phyloP scores from a whole-genome alignment of 148 eudicot genomes.

The Polygonum maritimum region DNA sequence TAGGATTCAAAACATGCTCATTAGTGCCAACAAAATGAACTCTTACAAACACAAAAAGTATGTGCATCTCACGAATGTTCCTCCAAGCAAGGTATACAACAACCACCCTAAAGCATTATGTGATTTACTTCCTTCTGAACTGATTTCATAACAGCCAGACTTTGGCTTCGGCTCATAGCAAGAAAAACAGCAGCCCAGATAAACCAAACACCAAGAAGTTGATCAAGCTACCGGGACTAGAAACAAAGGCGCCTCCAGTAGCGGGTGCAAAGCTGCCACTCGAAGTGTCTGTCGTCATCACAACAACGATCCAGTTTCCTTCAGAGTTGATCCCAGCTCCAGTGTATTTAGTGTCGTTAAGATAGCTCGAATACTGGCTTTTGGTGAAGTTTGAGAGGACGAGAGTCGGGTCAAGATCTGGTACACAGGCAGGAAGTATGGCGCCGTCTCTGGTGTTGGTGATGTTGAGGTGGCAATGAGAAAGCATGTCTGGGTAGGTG shows the following conservation, averaged over 20 bases:
- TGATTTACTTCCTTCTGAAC: background rate
- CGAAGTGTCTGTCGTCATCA: constrained; percentile 46
- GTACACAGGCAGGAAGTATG: constrained; percentile 73
- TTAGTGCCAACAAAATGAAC: background rate
- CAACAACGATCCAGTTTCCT: constrained; percentile 65
- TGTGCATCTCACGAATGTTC: background rate
- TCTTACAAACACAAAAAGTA: background rate
- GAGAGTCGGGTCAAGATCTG: constrained; percentile 41
- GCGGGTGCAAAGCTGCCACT: constrained; percentile 33
- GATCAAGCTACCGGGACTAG: constrained; percentile 14
- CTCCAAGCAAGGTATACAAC: background rate
- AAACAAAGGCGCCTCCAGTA: constrained; percentile 17
- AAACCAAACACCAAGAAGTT: constrained; percentile 16
- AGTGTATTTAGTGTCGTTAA: constrained; percentile 44
- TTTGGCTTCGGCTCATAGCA: constrained; percentile 8
- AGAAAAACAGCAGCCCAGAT: constrained; percentile 14
- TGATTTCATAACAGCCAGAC: background rate
- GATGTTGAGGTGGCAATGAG: constrained; percentile 52
- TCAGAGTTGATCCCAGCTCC: constrained; percentile 60
- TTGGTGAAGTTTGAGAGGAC: constrained; percentile 60
- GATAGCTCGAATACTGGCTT: constrained; percentile 48
- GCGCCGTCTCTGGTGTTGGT: constrained; percentile 45
- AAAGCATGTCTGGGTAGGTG: constrained; percentile 36
- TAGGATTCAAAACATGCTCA: background rate
- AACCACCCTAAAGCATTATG: background rate